These are phyloP conservation scores for Candida ulmi DNA, from an alignment of 805 yeast genomes.

Conservation along the genomic window DNA sequence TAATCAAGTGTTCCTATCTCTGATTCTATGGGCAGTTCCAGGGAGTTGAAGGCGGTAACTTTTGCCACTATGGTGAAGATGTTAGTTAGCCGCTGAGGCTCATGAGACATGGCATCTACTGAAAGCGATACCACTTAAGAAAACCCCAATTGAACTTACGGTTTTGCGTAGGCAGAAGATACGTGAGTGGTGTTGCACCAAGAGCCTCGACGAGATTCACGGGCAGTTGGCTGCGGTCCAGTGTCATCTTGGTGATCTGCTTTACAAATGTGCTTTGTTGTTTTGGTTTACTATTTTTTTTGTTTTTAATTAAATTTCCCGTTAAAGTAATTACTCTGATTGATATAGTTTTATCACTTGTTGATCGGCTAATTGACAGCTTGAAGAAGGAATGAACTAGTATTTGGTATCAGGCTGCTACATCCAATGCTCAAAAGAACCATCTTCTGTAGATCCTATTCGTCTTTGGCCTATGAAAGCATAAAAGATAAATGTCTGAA, in stretches of 20 bases:
- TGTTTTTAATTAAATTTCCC: background rate
- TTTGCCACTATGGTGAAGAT: constrained; percentile 5
- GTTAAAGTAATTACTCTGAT: too few species aligned
- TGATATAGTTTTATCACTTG: too few species aligned
- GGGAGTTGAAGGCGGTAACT: background rate
- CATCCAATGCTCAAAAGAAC: too few species aligned
- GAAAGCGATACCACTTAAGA: background rate
- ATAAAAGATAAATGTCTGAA: background rate
- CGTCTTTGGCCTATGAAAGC: background rate
- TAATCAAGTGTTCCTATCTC: constrained; percentile 2
- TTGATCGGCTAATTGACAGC: too few species aligned
- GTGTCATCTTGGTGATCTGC: background rate
- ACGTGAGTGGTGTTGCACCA: constrained; percentile 31
- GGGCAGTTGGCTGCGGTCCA: constrained; percentile 11
- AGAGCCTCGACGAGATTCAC: constrained; percentile 21
- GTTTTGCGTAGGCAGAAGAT: constrained; percentile 34
- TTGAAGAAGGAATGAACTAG: too few species aligned
- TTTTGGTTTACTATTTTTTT: background rate
- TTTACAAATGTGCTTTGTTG: too few species aligned
- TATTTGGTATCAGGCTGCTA: too few species aligned
- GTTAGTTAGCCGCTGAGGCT: constrained; percentile 4
- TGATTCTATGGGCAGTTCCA: constrained; percentile 2
- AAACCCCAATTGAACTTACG: constrained; percentile 23
- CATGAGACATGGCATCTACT: too few species aligned
- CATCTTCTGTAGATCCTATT: too few species aligned